These are phyloP conservation scores for Cryptococcus amylolentus DNA, from an alignment of 1,284 basidiomycete genomes.

Conservation along the genomic window DNA sequence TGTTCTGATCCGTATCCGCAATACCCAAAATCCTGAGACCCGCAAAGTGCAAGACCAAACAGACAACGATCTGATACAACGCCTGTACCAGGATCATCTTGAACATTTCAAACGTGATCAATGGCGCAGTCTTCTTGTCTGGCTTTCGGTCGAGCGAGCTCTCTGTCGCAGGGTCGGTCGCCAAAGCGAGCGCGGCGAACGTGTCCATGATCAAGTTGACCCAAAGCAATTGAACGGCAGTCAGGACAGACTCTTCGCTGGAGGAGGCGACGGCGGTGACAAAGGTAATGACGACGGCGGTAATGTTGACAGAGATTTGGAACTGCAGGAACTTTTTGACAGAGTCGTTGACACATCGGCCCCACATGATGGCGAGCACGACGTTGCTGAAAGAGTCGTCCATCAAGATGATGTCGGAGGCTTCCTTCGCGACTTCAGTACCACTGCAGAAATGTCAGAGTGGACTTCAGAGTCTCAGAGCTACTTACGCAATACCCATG, in stretches of 20 bases:
- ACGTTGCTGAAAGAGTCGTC: slow-evolving; percentile 96
- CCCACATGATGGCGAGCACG: slow-evolving; percentile 98
- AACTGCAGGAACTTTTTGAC: slow-evolving; percentile 98
- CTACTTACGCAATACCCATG: slow-evolving; percentile 80
- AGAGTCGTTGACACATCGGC: slow-evolving; percentile 94
- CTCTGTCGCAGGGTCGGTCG: slow-evolving; percentile 88
- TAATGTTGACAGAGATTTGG: slow-evolving; percentile 94
- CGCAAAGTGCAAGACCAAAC: slow-evolving; percentile 84
- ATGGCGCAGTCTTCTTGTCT: slow-evolving; percentile 77
- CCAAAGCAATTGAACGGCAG: slow-evolving; percentile 92
- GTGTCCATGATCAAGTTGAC: slow-evolving; percentile 73
- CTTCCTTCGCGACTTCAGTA: slow-evolving; percentile 98
- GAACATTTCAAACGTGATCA: slow-evolving; percentile 88
- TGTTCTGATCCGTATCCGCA: slow-evolving; percentile 43
- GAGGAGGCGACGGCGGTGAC: slow-evolving; percentile 79
- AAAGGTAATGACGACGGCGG: slow-evolving; percentile 91
- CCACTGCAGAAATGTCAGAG: slow-evolving; percentile 51
- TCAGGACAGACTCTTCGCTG: slow-evolving; percentile 76
- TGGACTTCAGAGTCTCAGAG: background rate
- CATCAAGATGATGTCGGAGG: slow-evolving; percentile 98
- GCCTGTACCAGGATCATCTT: slow-evolving; percentile 94
- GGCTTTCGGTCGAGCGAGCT: slow-evolving; percentile 82
- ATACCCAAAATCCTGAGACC: slow-evolving; percentile 70
- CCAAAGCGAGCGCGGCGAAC: slow-evolving; percentile 92
- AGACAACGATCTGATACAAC: slow-evolving; percentile 77